These are phyloP conservation scores for Przewalskia tangutica DNA, from an alignment of 257 asterid genomes.

Conservation along the genomic window DNA sequence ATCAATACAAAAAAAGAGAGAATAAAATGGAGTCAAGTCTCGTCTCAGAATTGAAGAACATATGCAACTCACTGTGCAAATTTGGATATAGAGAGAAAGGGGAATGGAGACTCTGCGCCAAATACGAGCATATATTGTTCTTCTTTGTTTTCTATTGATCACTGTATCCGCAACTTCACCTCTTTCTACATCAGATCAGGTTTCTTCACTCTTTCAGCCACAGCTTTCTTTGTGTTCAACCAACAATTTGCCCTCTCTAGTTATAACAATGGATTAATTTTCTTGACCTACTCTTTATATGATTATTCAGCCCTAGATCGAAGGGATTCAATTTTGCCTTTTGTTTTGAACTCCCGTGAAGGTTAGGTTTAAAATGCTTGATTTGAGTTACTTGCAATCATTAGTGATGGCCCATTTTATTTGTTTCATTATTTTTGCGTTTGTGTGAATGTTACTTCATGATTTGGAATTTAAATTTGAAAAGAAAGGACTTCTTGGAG, in stretches of 20 bases:
- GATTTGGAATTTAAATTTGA: background rate
- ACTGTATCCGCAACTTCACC: slow-evolving; percentile 1
- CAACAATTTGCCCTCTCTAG: background rate
- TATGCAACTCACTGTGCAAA: background rate
- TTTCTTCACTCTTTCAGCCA: background rate
- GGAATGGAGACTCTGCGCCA: background rate
- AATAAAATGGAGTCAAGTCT: background rate
- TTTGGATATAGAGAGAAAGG: background rate
- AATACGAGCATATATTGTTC: background rate
- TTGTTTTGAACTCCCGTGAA: background rate
- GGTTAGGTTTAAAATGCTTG: background rate
- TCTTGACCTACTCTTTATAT: background rate
- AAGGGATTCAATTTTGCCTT: background rate
- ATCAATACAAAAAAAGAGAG: background rate
- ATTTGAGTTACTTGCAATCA: background rate
- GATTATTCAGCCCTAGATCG: background rate
- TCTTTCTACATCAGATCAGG: slow-evolving; percentile 2
- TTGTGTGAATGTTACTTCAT: background rate
- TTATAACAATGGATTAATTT: background rate
- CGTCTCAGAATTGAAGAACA: background rate
- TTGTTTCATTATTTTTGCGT: background rate
- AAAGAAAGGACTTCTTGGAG: background rate
- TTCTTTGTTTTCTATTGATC: background rate
- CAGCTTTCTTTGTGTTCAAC: background rate
- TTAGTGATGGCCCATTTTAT: background rate